phyloP scores from a whole-genome alignment of 1,139 yeast genomes.

The Lodderomyces jiufengensis region DNA sequence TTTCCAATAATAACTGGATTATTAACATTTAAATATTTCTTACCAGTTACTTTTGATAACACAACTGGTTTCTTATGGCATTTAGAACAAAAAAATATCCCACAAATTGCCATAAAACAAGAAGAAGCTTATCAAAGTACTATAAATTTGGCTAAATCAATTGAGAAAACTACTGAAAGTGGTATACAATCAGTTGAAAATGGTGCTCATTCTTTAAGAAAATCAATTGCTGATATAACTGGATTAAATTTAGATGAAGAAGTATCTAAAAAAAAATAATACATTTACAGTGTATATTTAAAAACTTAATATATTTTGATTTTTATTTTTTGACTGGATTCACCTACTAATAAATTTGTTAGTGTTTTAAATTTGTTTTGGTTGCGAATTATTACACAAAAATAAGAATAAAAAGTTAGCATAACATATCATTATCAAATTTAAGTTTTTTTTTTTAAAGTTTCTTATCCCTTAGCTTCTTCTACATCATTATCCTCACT shows the following conservation, averaged over 20 bases:
- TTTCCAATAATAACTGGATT: conserved; percentile 68
- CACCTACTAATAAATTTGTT: no score
- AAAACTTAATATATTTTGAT: neutral
- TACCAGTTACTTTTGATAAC: conserved; percentile 75
- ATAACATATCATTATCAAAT: neutral
- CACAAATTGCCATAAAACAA: conserved; percentile 68
- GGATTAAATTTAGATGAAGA: conserved; percentile 68
- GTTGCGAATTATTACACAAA: conserved; percentile 1
- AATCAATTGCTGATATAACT: conserved; percentile 54
- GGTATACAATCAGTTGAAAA: conserved; percentile 38
- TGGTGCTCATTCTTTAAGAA: conserved; percentile 43
- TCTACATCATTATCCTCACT: neutral
- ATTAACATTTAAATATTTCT: conserved; percentile 65
- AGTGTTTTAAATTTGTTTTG: conserved; percentile 2
- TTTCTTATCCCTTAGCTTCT: neutral
- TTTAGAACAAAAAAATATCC: conserved; percentile 62
- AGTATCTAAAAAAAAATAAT: conserved; percentile 48
- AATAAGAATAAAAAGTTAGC: no score
- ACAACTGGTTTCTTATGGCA: conserved; percentile 60
- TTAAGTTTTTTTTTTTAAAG: neutral
- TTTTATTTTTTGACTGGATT: no score
- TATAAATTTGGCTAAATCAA: conserved; percentile 41
- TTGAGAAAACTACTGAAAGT: conserved; percentile 35
- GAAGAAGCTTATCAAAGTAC: conserved; percentile 42
- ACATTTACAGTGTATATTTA: neutral